Percentiles rank a stretch among this genome's conserved stretches.
Evolutionary conservation across 208 protist species (phyloP).

Genomic region (Wallacemonas sp.): DNA sequence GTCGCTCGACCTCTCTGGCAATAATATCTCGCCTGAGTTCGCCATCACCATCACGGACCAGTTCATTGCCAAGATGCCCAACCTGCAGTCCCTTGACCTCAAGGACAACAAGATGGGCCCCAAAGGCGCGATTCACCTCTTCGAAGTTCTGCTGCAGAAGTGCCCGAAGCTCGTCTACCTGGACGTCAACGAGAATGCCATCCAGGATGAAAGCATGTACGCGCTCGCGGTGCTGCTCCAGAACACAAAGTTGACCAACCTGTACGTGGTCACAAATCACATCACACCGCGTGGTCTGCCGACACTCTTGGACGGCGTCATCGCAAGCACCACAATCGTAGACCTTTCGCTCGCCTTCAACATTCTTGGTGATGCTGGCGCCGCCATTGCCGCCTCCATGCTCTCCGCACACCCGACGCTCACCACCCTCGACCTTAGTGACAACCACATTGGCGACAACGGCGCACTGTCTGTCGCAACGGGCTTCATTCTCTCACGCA

Average conservation of each 20-base stretch:
- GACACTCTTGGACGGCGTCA: constrained; percentile 75
- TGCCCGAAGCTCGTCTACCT: constrained; percentile 71
- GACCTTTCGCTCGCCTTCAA: constrained; percentile 80
- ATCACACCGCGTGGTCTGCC: constrained; percentile 74
- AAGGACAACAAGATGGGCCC: constrained; percentile 86
- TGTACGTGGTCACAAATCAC: constrained; percentile 78
- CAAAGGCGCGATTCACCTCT: constrained; percentile 53
- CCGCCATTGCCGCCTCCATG: constrained; percentile 44
- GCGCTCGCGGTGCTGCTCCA: constrained; percentile 57
- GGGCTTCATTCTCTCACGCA: constrained; percentile 47
- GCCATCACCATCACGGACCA: constrained; percentile 44
- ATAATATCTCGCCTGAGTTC: constrained; percentile 60
- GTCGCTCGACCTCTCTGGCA: constrained; percentile 77
- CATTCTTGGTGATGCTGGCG: constrained; percentile 71
- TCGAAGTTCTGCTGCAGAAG: constrained; percentile 52
- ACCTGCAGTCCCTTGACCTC: constrained; percentile 69
- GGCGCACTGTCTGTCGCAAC: constrained; percentile 69
- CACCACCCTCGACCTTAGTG: constrained; percentile 66
- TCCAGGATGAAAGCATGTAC: constrained; percentile 73
- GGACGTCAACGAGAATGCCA: constrained; percentile 84
- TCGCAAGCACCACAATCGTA: constrained; percentile 43
- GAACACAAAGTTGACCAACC: constrained; percentile 43
- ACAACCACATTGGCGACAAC: constrained; percentile 77
- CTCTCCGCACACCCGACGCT: constrained; percentile 58
- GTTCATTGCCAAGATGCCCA: constrained; percentile 63